phyloP scores from a whole-genome alignment of 108 stramenopile genomes.

The Cyclotella atomus region DNA sequence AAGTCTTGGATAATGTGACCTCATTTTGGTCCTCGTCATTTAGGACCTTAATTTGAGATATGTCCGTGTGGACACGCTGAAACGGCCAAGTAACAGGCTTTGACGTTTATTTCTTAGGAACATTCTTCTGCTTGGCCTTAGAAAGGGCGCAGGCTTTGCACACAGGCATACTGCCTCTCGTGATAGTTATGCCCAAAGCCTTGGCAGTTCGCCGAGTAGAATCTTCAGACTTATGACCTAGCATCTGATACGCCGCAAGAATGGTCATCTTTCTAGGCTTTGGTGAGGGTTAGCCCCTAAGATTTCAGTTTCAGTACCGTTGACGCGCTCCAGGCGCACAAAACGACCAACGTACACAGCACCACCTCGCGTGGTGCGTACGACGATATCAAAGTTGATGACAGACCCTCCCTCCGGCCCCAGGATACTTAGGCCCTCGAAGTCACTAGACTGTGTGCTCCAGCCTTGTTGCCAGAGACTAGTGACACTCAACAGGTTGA shows the following conservation, averaged over 20 bases:
- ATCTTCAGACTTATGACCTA: constrained; percentile 1
- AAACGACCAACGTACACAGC: not conserved
- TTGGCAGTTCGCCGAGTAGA: not conserved
- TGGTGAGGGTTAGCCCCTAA: too few relatives aligned
- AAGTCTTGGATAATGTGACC: not conserved
- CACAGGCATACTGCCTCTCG: not conserved
- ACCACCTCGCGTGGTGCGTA: not conserved
- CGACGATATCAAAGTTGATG: not conserved
- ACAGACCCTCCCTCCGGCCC: not conserved
- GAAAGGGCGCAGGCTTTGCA: not conserved
- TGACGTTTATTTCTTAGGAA: not conserved
- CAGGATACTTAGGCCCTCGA: not conserved
- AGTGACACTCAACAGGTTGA: not conserved
- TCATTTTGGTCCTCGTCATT: not conserved
- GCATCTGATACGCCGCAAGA: not conserved
- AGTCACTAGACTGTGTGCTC: not conserved
- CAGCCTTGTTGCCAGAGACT: not conserved
- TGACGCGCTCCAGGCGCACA: not conserved
- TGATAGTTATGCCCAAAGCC: not conserved
- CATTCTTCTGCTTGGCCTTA: constrained; percentile 1
- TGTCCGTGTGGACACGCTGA: not conserved
- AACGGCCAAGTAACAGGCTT: not conserved
- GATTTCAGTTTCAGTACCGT: too few relatives aligned
- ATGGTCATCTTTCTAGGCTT: too few relatives aligned
- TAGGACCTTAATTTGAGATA: not conserved